phyloP scores from a whole-genome alignment of 1,284 basidiomycete species.

The Moesziomyces antarcticus region DNA sequence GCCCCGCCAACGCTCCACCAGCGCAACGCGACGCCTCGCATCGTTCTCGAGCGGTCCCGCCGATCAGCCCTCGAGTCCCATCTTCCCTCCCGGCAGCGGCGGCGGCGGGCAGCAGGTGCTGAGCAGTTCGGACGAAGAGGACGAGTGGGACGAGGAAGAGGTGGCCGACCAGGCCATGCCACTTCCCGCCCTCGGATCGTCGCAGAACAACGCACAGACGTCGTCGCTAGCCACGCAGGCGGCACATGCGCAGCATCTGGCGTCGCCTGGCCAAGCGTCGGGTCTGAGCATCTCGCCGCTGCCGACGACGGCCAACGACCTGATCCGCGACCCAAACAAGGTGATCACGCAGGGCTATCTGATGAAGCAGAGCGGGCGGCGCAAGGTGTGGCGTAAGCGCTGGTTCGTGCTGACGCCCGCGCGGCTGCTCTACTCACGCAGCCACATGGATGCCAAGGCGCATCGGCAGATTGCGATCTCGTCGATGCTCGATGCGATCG shows the following conservation, averaged over 20 bases:
- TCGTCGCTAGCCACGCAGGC: conserved; percentile 1
- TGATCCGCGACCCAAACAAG: conserved; percentile 57
- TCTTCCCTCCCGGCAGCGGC: conserved; percentile 13
- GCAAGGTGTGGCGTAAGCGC: conserved; percentile 91
- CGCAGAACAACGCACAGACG: conserved; percentile 16
- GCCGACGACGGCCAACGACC: conserved; percentile 19
- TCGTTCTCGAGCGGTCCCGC: conserved; percentile 23
- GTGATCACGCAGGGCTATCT: conserved; percentile 78
- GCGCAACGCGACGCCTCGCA: conserved; percentile 30
- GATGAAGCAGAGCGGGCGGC: conserved; percentile 94
- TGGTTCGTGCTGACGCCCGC: conserved; percentile 69
- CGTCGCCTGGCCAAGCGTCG: conserved; percentile 9
- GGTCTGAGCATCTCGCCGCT: conserved; percentile 19
- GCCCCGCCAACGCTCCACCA: conserved; percentile 38
- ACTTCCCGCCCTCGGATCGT: conserved; percentile 38
- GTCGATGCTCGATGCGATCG: conserved; percentile 90
- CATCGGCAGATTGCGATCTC: conserved; percentile 85
- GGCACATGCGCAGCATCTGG: conserved; percentile 15
- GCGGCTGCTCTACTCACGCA: conserved; percentile 67
- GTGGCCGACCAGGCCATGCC: conserved; percentile 61
- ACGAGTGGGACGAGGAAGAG: conserved; percentile 62
- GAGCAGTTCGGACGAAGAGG: conserved; percentile 60
- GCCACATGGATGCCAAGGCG: conserved; percentile 77
- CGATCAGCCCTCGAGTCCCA: conserved; percentile 33
- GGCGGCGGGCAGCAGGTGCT: conserved; percentile 26